phyloP scores from a whole-genome alignment of 495 filamentous ascomycete genomes.

The Podospora bellae-mahoneyi region DNA sequence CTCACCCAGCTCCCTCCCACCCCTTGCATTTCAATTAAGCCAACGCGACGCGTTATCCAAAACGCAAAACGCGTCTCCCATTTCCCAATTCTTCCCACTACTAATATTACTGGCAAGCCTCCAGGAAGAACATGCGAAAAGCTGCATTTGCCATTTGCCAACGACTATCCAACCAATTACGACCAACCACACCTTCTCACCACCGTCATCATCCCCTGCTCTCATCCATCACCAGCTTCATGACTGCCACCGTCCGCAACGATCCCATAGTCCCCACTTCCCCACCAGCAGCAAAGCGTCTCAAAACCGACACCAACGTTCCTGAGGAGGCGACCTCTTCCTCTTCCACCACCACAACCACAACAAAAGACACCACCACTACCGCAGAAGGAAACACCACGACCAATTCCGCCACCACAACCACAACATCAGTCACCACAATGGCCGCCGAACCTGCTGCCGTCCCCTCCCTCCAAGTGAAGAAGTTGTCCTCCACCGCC shows the following conservation, averaged over 20 bases:
- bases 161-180: background rate
- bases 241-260: constrained; percentile 45
- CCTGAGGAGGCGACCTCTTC: background rate
- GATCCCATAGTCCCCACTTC: constrained; percentile 40
- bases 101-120: background rate
- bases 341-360: constrained; percentile 16
- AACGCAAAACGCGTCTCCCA: constrained; percentile 22
- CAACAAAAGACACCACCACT: constrained; percentile 13
- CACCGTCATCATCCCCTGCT: background rate
- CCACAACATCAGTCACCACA: constrained; percentile 12
- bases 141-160: constrained; percentile 3
- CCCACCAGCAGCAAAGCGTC: constrained; percentile 47
- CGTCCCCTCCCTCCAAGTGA: constrained; percentile 67
- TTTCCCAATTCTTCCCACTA: constrained; percentile 2
- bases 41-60: constrained; percentile 25
- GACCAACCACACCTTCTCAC: background rate
- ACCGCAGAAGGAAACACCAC: constrained; percentile 17
- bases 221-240: constrained; percentile 46
- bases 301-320: constrained; percentile 38
- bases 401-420: constrained; percentile 15
- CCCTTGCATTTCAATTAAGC: constrained; percentile 21
- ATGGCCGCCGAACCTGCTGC: constrained; percentile 28
- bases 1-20: background rate
- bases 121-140: constrained; percentile 5
- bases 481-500: constrained; percentile 74